A percentile compares a stretch with the other conserved stretches of the same genome.
Conservation (phyloP, 2,329 filamentous ascomycete species). For the Hirsutella thompsonii region DNA sequence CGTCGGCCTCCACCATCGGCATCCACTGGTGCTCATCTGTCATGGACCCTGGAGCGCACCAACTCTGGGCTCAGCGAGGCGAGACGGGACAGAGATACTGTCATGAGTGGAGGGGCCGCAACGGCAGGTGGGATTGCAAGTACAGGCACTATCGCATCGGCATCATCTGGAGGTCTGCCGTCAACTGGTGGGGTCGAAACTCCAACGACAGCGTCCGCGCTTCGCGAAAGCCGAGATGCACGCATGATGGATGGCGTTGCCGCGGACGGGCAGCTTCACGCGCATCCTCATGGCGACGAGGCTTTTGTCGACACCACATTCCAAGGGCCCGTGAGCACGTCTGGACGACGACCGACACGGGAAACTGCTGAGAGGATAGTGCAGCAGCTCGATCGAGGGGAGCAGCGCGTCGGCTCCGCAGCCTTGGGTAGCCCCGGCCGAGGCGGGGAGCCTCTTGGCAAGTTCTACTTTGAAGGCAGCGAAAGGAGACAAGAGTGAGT, state of each 20-base stretch:
- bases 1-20: slow-evolving; percentile 31
- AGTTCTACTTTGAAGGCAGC: slow-evolving; percentile 48
- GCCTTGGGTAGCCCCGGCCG: slow-evolving; percentile 30
- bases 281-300: slow-evolving; percentile 36
- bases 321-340: slow-evolving; percentile 37
- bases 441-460: slow-evolving; percentile 35
- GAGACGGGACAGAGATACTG: slow-evolving; percentile 18
- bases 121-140: neutral
- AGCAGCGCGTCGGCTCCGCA: slow-evolving; percentile 23
- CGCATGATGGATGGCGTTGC: slow-evolving; percentile 56
- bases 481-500: slow-evolving; percentile 16
- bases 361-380: slow-evolving; percentile 55
- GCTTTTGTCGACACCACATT: slow-evolving; percentile 53
- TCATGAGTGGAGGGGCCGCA: slow-evolving; percentile 9
- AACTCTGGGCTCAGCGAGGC: slow-evolving; percentile 28
- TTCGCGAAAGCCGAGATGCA: slow-evolving; percentile 44
- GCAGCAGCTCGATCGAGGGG: slow-evolving; percentile 40
- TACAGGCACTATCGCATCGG: no score
- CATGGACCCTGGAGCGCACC: slow-evolving; percentile 35
- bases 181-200: slow-evolving; percentile 20
- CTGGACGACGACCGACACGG: slow-evolving; percentile 14
- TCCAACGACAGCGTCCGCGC: slow-evolving; percentile 29
- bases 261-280: slow-evolving; percentile 35
- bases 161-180: no score
- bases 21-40: slow-evolving; percentile 10